A percentile compares a stretch with the other conserved stretches of the same genome.
Evolutionary conservation across 352 stramenopile species (phyloP).

Genomic region (Phytophthora constricta): DNA sequence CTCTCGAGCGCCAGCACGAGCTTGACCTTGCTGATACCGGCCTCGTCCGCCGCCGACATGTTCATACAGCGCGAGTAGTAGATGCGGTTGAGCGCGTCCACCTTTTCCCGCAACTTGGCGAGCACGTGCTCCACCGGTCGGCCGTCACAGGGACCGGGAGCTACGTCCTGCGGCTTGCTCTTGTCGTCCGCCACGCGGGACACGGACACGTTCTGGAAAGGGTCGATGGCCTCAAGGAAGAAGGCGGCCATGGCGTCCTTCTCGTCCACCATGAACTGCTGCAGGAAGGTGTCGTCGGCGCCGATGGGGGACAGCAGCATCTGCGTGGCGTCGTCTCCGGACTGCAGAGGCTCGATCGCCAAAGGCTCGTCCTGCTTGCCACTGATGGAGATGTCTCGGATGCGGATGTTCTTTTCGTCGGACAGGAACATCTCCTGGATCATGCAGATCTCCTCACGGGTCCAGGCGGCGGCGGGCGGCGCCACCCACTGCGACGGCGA

Average conservation of each 20-base stretch:
- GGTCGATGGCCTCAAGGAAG: conserved; percentile 66
- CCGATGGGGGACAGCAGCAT: conserved; percentile 68
- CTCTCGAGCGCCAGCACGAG: conserved; percentile 58
- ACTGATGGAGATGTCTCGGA: conserved; percentile 52
- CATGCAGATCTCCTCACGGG: conserved; percentile 60
- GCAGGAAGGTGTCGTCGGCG: conserved; percentile 50
- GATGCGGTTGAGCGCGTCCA: conserved; percentile 59
- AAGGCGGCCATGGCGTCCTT: conserved; percentile 70
- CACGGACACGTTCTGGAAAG: conserved; percentile 45
- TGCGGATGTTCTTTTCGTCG: conserved; percentile 49
- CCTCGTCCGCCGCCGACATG: conserved; percentile 26
- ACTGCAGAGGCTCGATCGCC: conserved; percentile 18
- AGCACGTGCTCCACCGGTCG: conserved; percentile 47
- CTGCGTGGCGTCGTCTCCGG: conserved; percentile 49
- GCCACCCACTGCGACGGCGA: conserved; percentile 31
- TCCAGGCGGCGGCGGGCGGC: conserved; percentile 41
- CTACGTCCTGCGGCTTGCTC: conserved; percentile 15
- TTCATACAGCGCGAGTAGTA: conserved; percentile 73
- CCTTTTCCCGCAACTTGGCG: conserved; percentile 55
- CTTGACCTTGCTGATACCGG: conserved; percentile 53
- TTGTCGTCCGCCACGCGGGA: conserved; percentile 2
- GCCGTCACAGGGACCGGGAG: conserved; percentile 14
- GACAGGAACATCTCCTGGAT: conserved; percentile 63
- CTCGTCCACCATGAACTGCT: conserved; percentile 59
- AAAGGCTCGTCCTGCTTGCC: conserved; percentile 23